Base-by-base conservation (phyloP, 768 basidiomycete genomes). In the Aureoboletus auriporus region DNA sequence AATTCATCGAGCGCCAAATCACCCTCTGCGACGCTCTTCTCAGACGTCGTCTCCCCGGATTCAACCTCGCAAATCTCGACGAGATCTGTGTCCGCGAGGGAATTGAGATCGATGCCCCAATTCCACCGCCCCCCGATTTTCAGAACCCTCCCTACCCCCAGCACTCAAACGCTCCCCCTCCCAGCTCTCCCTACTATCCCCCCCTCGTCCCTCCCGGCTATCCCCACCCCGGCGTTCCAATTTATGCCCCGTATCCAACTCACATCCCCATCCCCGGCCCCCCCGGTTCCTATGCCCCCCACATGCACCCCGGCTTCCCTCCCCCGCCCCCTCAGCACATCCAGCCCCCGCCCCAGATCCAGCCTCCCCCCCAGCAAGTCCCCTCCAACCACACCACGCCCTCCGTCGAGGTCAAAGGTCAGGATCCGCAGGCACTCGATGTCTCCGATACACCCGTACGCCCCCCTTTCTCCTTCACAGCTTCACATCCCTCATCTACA, bases 371-470 rank as follows among this genome's bases (percentile, higher is more conserved):
- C 11, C 65, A 65, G 39, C 51, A 63, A 44, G 29, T 64, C 28
- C 47, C 56, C 29, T 57, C 60, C 13, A 47, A 52, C 20, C 10
- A 31, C 7, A 47, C 47, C 2, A 20, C 63, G 12, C 23, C 62
- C 13, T 31, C 55, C 16, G 55, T 68, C 40, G 69, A 77, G 47
- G 77, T 82, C 57, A 86, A 82, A 61, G 89, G 87, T 42, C 80
- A 83, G 55, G 90, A 92, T 61, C 90, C 90, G 4, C 78, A 85
- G 51, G 78, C 82, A 6, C 83, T 88, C 54, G 87, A 93, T 65
- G 78, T 91, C 75, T 85, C 87, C 42, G 82, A 77, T 61, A 77
- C 84, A 7, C 79, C 79, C 54, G 81, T 79, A 56, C 61, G 39
- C 34, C 31, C 50, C 2, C 11, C 12, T 23, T 17, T 27, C 5